These are phyloP conservation scores for Collybiopsis confluens DNA, from an alignment of 768 basidiomycete species.

Conservation along the genomic window DNA sequence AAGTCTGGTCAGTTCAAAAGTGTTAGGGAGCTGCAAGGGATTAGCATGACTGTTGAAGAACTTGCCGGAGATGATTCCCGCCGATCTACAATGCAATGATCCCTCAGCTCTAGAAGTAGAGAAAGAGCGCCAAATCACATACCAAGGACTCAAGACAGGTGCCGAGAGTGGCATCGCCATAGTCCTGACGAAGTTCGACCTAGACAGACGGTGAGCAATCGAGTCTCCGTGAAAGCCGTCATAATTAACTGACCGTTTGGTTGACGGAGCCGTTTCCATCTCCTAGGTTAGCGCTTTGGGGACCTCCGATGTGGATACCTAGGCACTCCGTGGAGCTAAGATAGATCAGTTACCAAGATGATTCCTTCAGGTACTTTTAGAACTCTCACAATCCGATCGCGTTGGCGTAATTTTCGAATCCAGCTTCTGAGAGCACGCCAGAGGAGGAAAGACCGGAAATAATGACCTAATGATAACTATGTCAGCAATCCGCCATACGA, in stretches of 20 bases:
- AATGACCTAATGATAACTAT: constrained; percentile 39
- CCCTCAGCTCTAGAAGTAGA: too few species aligned
- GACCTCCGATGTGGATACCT: constrained; percentile 62
- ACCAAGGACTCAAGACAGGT: constrained; percentile 71
- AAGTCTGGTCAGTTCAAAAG: neutral
- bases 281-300: constrained; percentile 72
- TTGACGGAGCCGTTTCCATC: constrained; percentile 66
- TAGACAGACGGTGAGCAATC: constrained; percentile 26
- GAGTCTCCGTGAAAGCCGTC: neutral
- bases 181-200: constrained; percentile 74
- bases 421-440: constrained; percentile 48
- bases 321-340: constrained; percentile 55
- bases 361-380: too few species aligned
- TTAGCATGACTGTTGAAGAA: constrained; percentile 7
- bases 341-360: too few species aligned
- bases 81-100: constrained; percentile 34
- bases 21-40: neutral
- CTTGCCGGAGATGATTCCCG: constrained; percentile 77
- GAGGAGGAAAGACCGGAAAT: constrained; percentile 62
- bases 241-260: constrained; percentile 40
- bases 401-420: constrained; percentile 54
- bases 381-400: constrained; percentile 57
- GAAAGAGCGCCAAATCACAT: too few species aligned
- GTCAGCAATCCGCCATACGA: neutral
- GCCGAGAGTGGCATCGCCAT: constrained; percentile 54